Evolutionary conservation across 371 early-diverging fungal genomes (phyloP).

Genomic region (Mortierella sp.): DNA sequence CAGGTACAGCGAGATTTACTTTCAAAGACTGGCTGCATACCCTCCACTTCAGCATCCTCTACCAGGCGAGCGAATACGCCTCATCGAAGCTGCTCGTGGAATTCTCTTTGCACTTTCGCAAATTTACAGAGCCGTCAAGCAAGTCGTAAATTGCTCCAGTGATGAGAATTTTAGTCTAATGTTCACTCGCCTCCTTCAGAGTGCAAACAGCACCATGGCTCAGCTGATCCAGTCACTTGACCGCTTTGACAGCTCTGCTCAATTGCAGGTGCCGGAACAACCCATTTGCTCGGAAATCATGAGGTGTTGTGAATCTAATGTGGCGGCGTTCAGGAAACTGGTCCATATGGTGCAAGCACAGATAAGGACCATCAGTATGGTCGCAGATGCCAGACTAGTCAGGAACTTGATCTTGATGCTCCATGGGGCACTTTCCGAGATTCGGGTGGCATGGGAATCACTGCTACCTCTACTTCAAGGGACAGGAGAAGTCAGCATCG

Average conservation of each 20-base stretch:
- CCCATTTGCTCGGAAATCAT: constrained; percentile 35
- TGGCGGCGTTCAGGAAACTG: constrained; percentile 37
- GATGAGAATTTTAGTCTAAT: constrained; percentile 45
- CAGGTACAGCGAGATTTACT: constrained; percentile 44
- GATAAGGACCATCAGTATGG: constrained; percentile 35
- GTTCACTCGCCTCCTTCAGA: constrained; percentile 37
- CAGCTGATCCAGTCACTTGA: constrained; percentile 51
- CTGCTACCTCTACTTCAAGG: constrained; percentile 44
- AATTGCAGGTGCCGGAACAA: constrained; percentile 44
- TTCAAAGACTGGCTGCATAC: constrained; percentile 46
- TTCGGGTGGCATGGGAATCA: constrained; percentile 64
- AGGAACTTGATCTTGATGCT: constrained; percentile 62
- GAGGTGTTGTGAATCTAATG: constrained; percentile 49
- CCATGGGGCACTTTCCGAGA: constrained; percentile 66
- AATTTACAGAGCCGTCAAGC: constrained; percentile 53
- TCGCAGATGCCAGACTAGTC: constrained; percentile 59
- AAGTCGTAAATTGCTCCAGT: constrained; percentile 39
- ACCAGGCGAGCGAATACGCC: constrained; percentile 30
- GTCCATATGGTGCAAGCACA: constrained; percentile 49
- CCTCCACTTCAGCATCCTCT: constrained; percentile 30
- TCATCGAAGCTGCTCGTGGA: constrained; percentile 52
- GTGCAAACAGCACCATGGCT: constrained; percentile 33
- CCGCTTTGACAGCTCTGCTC: constrained; percentile 45
- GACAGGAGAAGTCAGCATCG: constrained; percentile 21
- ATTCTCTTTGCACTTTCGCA: constrained; percentile 54